A percentile compares a stretch with the other conserved stretches of the same genome.
Conservation (phyloP, 495 filamentous ascomycete species). For the Penicillium subrubescens region DNA sequence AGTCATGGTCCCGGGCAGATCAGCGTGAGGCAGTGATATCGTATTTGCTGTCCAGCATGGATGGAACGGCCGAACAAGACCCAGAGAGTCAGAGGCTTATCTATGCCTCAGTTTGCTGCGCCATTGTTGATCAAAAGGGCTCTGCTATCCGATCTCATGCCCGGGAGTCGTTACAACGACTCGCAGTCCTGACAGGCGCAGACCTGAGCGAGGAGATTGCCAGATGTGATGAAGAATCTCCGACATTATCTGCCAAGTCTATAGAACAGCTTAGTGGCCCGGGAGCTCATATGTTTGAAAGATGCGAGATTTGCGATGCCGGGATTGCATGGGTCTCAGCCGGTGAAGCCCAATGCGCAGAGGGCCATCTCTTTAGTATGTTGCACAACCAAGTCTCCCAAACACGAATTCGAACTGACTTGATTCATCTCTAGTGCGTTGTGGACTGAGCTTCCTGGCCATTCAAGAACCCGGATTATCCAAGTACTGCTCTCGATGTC, state of each 20-base stretch:
- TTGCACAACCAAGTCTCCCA: not conserved
- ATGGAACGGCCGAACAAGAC: slow-evolving; percentile 12
- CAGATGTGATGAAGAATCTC: slow-evolving; percentile 23
- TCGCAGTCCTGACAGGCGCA: slow-evolving; percentile 28
- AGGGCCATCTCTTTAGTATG: slow-evolving; percentile 54
- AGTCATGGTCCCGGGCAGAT: slow-evolving; percentile 13
- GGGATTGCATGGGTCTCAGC: slow-evolving; percentile 41
- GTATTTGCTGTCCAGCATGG: slow-evolving; percentile 32
- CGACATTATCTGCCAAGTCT: slow-evolving; percentile 28
- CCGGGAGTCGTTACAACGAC: slow-evolving; percentile 30
- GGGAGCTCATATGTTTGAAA: slow-evolving; percentile 39
- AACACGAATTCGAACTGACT: not conserved
- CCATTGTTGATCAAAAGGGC: slow-evolving; percentile 34
- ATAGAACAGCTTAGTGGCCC: slow-evolving; percentile 25
- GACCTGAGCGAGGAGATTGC: slow-evolving; percentile 39
- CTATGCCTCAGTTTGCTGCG: slow-evolving; percentile 44
- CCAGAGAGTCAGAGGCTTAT: slow-evolving; percentile 33
- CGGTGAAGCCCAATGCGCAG: slow-evolving; percentile 44
- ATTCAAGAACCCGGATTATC: slow-evolving; percentile 58
- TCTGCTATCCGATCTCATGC: slow-evolving; percentile 30
- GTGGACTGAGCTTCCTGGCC: slow-evolving; percentile 54
- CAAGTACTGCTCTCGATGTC: slow-evolving; percentile 56
- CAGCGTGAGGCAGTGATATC: slow-evolving; percentile 30
- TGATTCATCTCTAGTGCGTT: slow-evolving; percentile 43
- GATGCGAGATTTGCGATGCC: slow-evolving; percentile 51